Evolutionary conservation across 2,329 filamentous ascomycete species (phyloP).

Genomic region (Alternaria ethzedia): DNA sequence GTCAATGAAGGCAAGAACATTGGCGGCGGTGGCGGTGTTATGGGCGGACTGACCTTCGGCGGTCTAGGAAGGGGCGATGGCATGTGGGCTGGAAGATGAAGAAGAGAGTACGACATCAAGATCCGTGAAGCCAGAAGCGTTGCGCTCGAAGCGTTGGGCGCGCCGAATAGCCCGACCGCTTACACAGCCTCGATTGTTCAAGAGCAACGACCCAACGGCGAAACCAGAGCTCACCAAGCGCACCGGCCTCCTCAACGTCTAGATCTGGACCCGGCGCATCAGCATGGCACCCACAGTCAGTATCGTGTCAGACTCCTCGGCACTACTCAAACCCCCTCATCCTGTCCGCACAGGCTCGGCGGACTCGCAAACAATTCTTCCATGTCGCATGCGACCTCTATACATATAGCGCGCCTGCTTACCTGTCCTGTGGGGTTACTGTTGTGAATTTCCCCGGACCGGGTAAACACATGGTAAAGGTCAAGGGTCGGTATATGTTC

Average conservation of each 20-base stretch:
- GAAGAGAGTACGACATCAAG: neutral
- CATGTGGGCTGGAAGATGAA: slow-evolving; percentile 41
- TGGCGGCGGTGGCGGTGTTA: slow-evolving; percentile 24
- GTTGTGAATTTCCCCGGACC: neutral
- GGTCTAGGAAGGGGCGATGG: slow-evolving; percentile 42
- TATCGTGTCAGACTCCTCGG: neutral
- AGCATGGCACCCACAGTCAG: neutral
- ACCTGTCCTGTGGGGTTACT: neutral
- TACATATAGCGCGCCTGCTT: neutral
- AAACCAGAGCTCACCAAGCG: neutral
- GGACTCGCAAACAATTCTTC: neutral
- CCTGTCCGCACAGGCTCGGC: neutral
- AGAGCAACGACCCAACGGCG: neutral
- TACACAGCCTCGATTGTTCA: neutral
- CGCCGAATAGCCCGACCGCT: neutral
- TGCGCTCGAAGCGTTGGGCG: neutral
- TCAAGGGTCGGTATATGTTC: slow-evolving; percentile 3
- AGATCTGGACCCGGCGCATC: neutral
- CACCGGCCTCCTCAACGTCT: neutral
- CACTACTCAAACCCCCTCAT: neutral
- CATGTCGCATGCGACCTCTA: neutral
- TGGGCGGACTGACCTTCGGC: slow-evolving; percentile 29
- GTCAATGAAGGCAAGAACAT: slow-evolving; percentile 68
- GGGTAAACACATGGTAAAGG: slow-evolving; percentile 14
- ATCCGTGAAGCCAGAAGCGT: neutral